Base-by-base conservation (phyloP, 2,329 filamentous ascomycete species). In the Fusarium sarcochroum region DNA sequence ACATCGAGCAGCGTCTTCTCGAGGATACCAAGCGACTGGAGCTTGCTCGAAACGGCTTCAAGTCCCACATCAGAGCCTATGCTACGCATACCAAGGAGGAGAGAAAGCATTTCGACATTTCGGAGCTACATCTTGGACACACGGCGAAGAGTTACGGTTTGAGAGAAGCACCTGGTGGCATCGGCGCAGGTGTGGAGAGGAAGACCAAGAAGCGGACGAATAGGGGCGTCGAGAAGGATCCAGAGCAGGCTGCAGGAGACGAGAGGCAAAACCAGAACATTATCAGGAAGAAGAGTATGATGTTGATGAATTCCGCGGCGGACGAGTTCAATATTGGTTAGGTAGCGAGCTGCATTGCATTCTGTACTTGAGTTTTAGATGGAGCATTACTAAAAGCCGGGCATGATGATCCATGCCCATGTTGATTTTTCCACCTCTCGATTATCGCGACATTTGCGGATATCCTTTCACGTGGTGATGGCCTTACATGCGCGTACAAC, bases 41-140 rank as follows among this genome's bases (percentile, higher is more conserved):
- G 73, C 87, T 94, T 73, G 95, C 92, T 1, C 88, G 93, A 20
- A 89, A 93, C 70, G 96, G 91, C 0, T 99, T 93, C 82, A 93
- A 97, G 76, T 96, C 93, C 50, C 94, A 98, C 75, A 91, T 99
- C 55, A 87, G 96, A 55, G 96, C 96, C 1, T 99, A 99, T 78
- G 94, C 96, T 4, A 99, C 96, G 1, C 96, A 99, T 79, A 88
- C 95, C 27, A 90, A 92, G 30, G 90, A 91, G 42, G 96, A 99
- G 81, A 87, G 96, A 52, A 84, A 84, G 52, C 94, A 92, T 77
- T 99, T 99, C 78, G 93, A 98, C 78, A 97, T 98, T 79, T 94
- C 93, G 63, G 89, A 93, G 74, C 82, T 99, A 46, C 96, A 99
- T 78, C 82, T 98, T 9, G 96, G 96, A 5, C 96, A 99, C 83